A percentile compares a stretch with the other conserved stretches of the same genome.
Evolutionary conservation across 306 rosid genomes (phyloP).

Genomic region (Malus sieversii): DNA sequence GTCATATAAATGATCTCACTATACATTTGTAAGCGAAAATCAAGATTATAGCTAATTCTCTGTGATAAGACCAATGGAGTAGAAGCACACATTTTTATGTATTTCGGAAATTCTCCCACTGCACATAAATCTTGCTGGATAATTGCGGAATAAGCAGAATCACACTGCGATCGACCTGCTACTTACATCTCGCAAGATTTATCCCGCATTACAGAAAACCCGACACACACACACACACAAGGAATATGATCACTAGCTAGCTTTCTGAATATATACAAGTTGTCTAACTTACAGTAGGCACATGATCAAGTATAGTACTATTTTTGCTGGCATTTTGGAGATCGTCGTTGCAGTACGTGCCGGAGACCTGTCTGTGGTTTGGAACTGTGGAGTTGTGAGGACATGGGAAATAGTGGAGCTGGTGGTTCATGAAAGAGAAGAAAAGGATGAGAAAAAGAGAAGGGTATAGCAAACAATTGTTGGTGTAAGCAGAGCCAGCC

Average conservation of each 20-base stretch:
- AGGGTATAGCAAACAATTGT: slow-evolving; percentile 5
- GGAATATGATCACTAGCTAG: not conserved
- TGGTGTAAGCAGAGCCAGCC: slow-evolving; percentile 12
- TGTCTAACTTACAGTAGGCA: not conserved
- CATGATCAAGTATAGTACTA: not conserved
- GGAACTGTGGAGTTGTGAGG: not conserved
- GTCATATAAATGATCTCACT: not conserved
- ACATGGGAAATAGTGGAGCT: not conserved
- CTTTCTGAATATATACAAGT: not conserved
- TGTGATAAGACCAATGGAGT: not conserved
- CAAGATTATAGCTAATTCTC: too few species aligned
- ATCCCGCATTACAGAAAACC: too few species aligned
- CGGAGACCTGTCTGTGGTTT: not conserved
- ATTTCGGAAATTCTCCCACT: not conserved
- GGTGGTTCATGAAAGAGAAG: slow-evolving; percentile 19
- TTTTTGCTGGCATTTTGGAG: not conserved
- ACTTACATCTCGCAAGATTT: too few species aligned
- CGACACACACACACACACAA: not conserved
- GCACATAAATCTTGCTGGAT: not conserved
- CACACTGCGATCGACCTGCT: not conserved
- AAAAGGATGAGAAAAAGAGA: slow-evolving; percentile 29
- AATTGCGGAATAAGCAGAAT: not conserved
- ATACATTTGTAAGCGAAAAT: too few species aligned
- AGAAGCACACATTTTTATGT: not conserved
- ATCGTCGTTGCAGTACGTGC: not conserved